Evolutionary conservation across 345 rosid species (phyloP), one percentile per base, ranked within the genome.

Genomic region (Citrus australasica): DNA sequence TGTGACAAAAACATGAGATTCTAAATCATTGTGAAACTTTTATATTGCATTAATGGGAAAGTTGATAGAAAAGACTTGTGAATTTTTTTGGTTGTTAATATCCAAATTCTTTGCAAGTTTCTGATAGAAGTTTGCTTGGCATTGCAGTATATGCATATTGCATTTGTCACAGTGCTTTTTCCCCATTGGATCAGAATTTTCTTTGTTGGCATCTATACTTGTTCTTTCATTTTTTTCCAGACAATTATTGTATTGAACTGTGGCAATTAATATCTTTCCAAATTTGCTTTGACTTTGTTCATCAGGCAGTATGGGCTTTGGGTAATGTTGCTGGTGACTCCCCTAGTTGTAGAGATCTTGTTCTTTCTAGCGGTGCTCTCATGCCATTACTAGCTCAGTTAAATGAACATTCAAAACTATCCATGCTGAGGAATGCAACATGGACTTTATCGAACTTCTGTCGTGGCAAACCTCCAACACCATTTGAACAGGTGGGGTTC

Each of bases 271-370:
- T 11, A 24, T 76, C 24, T 58, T 30, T 40, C 9, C 25, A 13
- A 59, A 4, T 63, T 14, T 46, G 24, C 67, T 53, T 63, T 69
- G 35, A 46, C 51, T 46, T 71, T 75, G 67, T 76, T 85, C 48
- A 62, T 56, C 30, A 89, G 93, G 96, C 93, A 3, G 93, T 92
- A 69, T 90, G 93, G 96, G 93, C 96, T 70, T 85, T 92, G 81
- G 96, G 96, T 66, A 90, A 88, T 85, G 92, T 92, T 82, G 96
- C 93, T 66, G 93, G 93, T 66, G 93, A 92, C 81, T 92, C 93
- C 16, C 92, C 91, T 62, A 85, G 73, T 83, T 90, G 92, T 84
- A 86, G 93, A 83, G 91, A 91, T 73, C 93, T 91, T 76, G 92
- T 90, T 85, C 93, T 90, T 78, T 82, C 84, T 75, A 76, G 71